These are phyloP conservation scores for Verticillium tricorpus DNA, from an alignment of 2,329 filamentous ascomycete genomes.

Conservation along the genomic window DNA sequence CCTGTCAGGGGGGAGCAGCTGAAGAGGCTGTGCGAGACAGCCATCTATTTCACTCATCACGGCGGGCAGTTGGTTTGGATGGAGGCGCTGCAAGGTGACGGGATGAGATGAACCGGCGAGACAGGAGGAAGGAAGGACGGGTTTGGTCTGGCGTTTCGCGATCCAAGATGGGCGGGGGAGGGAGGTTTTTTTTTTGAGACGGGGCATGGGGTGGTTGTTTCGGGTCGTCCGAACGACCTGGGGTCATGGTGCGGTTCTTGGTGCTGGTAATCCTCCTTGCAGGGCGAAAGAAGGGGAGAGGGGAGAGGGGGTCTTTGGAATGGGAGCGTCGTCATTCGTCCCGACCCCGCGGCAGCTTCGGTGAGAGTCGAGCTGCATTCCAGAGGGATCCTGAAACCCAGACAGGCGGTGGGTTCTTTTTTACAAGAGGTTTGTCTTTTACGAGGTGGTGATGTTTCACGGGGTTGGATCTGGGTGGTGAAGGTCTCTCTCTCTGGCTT, in stretches of 20 bases:
- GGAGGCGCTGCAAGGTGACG: no score
- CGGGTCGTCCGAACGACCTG: background rate
- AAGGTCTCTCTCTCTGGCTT: background rate
- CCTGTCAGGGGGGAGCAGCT: no score
- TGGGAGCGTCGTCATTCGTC: background rate
- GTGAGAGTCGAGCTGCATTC: background rate
- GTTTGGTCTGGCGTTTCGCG: background rate
- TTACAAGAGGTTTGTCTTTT: background rate
- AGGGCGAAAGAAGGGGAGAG: background rate
- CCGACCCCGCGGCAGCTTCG: background rate
- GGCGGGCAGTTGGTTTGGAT: no score
- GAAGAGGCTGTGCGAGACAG: no score
- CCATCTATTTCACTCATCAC: no score
- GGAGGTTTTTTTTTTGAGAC: background rate
- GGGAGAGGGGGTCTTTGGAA: background rate
- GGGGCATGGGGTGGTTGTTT: background rate
- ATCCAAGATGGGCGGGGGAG: background rate
- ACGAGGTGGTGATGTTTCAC: background rate
- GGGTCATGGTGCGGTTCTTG: background rate
- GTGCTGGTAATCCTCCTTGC: no score
- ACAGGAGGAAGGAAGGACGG: background rate
- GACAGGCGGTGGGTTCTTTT: background rate
- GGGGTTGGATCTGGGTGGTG: background rate
- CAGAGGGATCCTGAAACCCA: background rate
- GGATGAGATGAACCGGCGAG: background rate